These are phyloP conservation scores for Linum lewisii DNA, from an alignment of 345 rosid genomes.

Conservation along the genomic window DNA sequence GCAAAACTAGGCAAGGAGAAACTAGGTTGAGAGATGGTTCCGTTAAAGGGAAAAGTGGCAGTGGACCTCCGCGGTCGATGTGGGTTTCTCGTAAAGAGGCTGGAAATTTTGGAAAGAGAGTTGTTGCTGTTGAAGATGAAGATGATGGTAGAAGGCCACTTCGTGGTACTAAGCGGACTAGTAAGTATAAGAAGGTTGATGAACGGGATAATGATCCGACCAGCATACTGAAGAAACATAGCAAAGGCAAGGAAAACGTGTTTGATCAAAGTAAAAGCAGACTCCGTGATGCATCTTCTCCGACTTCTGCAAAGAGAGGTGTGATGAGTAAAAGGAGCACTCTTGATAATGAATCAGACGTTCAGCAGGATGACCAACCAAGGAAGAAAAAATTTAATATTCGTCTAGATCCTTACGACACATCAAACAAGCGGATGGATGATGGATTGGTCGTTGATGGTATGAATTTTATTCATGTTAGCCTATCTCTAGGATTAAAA, in stretches of 20 bases:
- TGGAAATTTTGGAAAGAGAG: conserved; percentile 18
- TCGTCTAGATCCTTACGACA: conserved; percentile 63
- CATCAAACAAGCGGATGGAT: conserved; percentile 78
- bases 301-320: conserved; percentile 21
- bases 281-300: conserved; percentile 10
- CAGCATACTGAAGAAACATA: conserved; percentile 17
- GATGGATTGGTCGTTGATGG: conserved; percentile 43
- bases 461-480: conserved; percentile 17
- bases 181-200: conserved; percentile 22
- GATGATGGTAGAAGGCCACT: conserved; percentile 16
- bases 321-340: conserved; percentile 19
- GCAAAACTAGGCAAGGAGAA: conserved; percentile 10
- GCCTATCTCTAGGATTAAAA: background rate
- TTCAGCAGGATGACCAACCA: conserved; percentile 34
- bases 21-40: conserved; percentile 17
- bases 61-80: conserved; percentile 39
- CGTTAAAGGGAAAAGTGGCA: conserved; percentile 15
- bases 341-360: conserved; percentile 20
- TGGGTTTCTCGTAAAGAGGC: conserved; percentile 28
- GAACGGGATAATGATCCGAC: conserved; percentile 11
- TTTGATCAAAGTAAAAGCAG: conserved; percentile 18
- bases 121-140: conserved; percentile 25
- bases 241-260: conserved; percentile 16
- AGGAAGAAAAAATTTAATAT: conserved; percentile 60
- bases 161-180: conserved; percentile 17